Evolutionary conservation across 345 rosid genomes (phyloP), one percentile per base, ranked within the genome.

Genomic region (Citrus inodora): DNA sequence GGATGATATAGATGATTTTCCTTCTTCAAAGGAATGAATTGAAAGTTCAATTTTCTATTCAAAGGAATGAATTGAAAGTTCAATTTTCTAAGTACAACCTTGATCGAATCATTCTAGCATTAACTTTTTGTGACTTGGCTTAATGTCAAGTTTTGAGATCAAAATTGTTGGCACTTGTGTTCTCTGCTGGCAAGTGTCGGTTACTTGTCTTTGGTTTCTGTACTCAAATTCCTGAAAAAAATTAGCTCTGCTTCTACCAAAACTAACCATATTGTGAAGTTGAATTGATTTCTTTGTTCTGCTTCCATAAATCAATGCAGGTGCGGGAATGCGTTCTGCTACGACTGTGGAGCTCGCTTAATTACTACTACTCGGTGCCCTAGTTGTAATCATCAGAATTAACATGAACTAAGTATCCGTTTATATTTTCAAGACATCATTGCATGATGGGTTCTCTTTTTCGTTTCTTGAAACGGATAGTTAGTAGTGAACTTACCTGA

Each of bases 311-410:
- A 62, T 60, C 4, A 4, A 53, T 53, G 22, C 76, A 83, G 77
- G 77, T 83, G 86, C 33, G 71, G 79, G 64, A 55, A 40, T 70
- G 79, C 75, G 7, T 83, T 83, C 70, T 83, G 83, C 65, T 80
- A 77, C 64, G 42, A 35, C 4, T 83, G 86, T 53, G 58, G 58
- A 17, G 22, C 7, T 53, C 58, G 7, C 58, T 17, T 61, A 21
- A 17, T 55, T 55, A 53, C 51, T 30, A 19, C 30, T 17, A 3
- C 51, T 46, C 51, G 51, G 51, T 46, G 51, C 17, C 46, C 78
- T 1, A 27, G 25, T 13, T 71, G 78, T 24, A 22, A 48, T 37
- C 28, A 37, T 14, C 64, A 70, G 25, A 40, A 40, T 25, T 65
- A 65, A 5, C 58, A 53, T 53, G 21, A 53, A 1, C 42, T 5